Evolutionary conservation across 2,329 filamentous ascomycete genomes (phyloP).

Genomic region (Verticillium longisporum): DNA sequence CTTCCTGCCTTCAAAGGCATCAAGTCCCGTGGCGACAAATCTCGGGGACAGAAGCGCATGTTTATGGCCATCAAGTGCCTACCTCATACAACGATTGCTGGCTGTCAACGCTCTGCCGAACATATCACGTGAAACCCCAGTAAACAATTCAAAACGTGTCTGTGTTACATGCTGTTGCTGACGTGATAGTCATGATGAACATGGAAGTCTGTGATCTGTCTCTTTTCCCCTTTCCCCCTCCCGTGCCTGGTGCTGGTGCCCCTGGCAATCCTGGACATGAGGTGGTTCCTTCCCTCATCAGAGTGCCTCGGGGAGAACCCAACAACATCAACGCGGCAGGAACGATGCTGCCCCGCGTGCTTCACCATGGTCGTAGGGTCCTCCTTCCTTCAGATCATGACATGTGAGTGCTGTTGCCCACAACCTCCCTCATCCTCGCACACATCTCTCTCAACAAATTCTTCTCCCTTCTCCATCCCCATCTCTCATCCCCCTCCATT

Average conservation of each 20-base stretch:
- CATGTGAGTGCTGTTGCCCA: conserved; percentile 1
- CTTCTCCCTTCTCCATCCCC: conserved; percentile 5
- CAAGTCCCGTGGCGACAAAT: too few relatives aligned
- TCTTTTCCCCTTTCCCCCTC: too few relatives aligned
- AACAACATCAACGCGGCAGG: neutral
- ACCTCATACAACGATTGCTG: too few relatives aligned
- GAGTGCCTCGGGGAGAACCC: neutral
- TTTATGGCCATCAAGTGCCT: too few relatives aligned
- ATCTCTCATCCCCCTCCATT: neutral
- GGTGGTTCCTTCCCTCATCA: neutral
- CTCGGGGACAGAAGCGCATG: too few relatives aligned
- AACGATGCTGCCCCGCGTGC: neutral
- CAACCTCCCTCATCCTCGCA: conserved; percentile 2
- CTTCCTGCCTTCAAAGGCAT: too few relatives aligned
- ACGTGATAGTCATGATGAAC: too few relatives aligned
- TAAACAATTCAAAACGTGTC: too few relatives aligned
- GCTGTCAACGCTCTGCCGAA: too few relatives aligned
- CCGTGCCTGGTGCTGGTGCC: neutral
- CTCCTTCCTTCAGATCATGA: conserved; percentile 1
- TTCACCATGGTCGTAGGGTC: neutral
- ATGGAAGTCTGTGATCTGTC: too few relatives aligned
- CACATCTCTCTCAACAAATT: neutral
- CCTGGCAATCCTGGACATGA: neutral
- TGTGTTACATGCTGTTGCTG: too few relatives aligned
- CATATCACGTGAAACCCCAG: too few relatives aligned